Base-by-base conservation (phyloP, 2,329 filamentous ascomycete genomes). In the Neonectria ditissima region DNA sequence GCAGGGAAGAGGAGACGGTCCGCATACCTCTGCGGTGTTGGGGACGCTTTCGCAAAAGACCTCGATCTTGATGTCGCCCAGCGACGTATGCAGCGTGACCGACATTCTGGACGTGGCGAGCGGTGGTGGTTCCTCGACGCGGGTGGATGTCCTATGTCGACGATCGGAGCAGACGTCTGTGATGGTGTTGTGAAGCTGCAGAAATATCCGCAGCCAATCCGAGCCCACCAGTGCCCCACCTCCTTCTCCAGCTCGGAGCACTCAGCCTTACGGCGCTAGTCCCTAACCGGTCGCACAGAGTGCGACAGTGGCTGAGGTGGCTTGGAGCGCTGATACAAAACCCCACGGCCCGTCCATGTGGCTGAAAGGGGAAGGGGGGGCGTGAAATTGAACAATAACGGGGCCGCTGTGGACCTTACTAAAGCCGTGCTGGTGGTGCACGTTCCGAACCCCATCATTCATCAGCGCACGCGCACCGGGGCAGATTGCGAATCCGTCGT, bases 21-120 rank as follows among this genome's bases (percentile, higher is more conserved):
- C 28, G 71, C 81, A 59, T 81, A 91, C 91, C 82, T 97, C 92
- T 67, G 94, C 91, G 0, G 96, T 97, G 79, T 95, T 94, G 66
- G 96, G 96, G 32, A 97, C 93, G 72, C 92, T 91, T 78, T 97
- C 93, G 83, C 95, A 98, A 82, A 97, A 98, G 70, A 99, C 84
- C 80, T 98, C 96, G 73, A 98, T 88, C 82, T 98, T 99, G 77
- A 99, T 86, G 80, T 96, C 91, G 76, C 96, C 96, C 56, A 91
- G 86, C 54, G 90, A 92, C 53, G 96, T 99, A 80, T 97, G 94
- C 14, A 99, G 86, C 11, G 88, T 90, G 66, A 90, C 87, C 13
- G 88, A 90, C 88, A 91, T 90, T 69, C 14, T 64, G 54, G 24
- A 18, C 18, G 51, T 20, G 24, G 4, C n/a, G 28, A 26, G 26